Percentiles rank a stretch among this genome's conserved stretches.
These are phyloP conservation scores for Sarocladium kiliense DNA, from an alignment of 2,329 filamentous ascomycete species.

Conservation along the genomic window DNA sequence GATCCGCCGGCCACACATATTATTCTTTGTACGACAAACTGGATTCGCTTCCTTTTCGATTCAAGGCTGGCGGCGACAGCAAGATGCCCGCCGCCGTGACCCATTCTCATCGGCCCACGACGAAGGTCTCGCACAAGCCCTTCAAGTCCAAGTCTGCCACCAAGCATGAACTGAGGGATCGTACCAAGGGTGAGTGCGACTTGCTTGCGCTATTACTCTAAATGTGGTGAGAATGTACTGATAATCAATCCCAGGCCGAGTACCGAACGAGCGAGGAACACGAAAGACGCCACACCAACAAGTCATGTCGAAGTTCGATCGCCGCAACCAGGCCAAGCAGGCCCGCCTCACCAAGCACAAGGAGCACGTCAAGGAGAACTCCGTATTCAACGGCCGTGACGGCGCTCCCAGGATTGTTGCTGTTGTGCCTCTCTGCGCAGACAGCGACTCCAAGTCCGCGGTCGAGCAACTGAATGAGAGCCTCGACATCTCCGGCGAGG, in stretches of 20 bases:
- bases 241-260: constrained; percentile 57
- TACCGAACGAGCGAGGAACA: constrained; percentile 65
- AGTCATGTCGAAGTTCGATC: constrained; percentile 95
- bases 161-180: constrained; percentile 80
- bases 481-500: constrained; percentile 65
- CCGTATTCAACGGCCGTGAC: constrained; percentile 80
- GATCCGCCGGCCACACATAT: not conserved
- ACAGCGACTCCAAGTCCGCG: constrained; percentile 62
- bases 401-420: constrained; percentile 85
- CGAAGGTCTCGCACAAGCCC: constrained; percentile 79
- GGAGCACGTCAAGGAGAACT: constrained; percentile 73
- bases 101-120: constrained; percentile 90
- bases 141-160: constrained; percentile 92
- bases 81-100: constrained; percentile 68
- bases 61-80: constrained; percentile 72
- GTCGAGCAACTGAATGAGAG: constrained; percentile 70
- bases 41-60: constrained; percentile 75
- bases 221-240: too few relatives aligned
- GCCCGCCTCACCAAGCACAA: constrained; percentile 77
- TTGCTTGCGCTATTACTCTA: too few relatives aligned
- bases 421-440: constrained; percentile 74
- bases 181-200: constrained; percentile 73
- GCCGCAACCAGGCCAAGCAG: constrained; percentile 92
- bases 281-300: constrained; percentile 92
- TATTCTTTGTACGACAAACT: constrained; percentile 34